Conservation (phyloP, 495 filamentous ascomycete genomes). For the Penicillium dipodomyicola region DNA sequence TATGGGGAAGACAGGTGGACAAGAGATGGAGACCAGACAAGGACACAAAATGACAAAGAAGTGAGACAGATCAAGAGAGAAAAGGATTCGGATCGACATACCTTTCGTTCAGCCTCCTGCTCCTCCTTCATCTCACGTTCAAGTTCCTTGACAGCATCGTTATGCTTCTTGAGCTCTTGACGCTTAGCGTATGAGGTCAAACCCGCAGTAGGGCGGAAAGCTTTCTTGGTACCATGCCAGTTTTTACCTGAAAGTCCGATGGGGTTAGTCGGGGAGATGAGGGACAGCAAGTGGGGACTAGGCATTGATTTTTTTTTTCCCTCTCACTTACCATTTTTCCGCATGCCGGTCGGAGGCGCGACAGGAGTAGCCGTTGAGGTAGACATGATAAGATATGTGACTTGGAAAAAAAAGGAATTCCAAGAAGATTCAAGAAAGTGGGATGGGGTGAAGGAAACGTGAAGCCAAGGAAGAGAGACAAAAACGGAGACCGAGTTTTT, state of each 20-base stretch:
- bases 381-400: slow-evolving; percentile 24
- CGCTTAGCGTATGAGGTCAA: slow-evolving; percentile 77
- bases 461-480: slow-evolving; percentile 4
- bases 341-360: slow-evolving; percentile 37
- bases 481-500: slow-evolving; percentile 20
- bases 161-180: slow-evolving; percentile 57
- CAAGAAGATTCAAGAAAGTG: neutral
- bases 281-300: slow-evolving; percentile 11
- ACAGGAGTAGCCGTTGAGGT: slow-evolving; percentile 18
- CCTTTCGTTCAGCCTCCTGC: slow-evolving; percentile 84
- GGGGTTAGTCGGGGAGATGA: slow-evolving; percentile 21
- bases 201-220: slow-evolving; percentile 82
- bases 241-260: slow-evolving; percentile 70
- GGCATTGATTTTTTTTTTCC: slow-evolving; percentile 5
- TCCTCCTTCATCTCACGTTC: slow-evolving; percentile 96
- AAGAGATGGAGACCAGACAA: neutral
- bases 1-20: slow-evolving; percentile 9
- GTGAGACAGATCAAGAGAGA: slow-evolving; percentile 1
- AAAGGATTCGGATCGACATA: slow-evolving; percentile 35
- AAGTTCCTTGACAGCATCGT: slow-evolving; percentile 74
- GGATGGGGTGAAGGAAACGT: neutral
- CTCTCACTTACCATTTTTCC: slow-evolving; percentile 43
- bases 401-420: neutral
- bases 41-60: neutral
- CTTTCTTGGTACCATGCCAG: slow-evolving; percentile 78